Evolutionary conservation across 2,329 filamentous ascomycete genomes (phyloP).

Genomic region (Akanthomyces uredinophilus): DNA sequence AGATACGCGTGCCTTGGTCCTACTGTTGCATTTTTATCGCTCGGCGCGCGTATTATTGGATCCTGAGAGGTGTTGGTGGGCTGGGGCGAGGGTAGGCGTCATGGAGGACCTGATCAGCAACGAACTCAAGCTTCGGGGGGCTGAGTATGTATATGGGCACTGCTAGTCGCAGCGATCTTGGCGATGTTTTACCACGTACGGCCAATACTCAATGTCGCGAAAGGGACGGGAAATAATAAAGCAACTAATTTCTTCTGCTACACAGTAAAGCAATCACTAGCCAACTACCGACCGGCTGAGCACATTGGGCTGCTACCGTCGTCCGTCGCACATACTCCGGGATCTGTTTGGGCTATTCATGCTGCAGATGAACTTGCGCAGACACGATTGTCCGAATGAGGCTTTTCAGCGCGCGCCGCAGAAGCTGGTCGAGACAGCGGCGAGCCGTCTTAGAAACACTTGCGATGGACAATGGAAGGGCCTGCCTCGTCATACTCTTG

Average conservation of each 20-base stretch:
- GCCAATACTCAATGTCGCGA: not conserved
- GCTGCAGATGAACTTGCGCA: not conserved
- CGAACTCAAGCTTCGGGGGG: not conserved
- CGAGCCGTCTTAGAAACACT: slow-evolving; percentile 91
- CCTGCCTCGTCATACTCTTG: slow-evolving; percentile 99
- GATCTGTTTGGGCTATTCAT: not conserved
- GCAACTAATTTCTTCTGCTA: not conserved
- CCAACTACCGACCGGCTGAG: not conserved
- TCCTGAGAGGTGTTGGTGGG: slow-evolving; percentile 23
- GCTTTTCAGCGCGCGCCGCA: not conserved
- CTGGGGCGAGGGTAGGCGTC: not conserved
- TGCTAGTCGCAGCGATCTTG: not conserved
- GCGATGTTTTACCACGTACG: not conserved
- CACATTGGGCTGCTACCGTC: not conserved
- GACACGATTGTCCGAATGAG: too few relatives aligned
- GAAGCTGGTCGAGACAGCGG: not conserved
- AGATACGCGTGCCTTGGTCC: slow-evolving; percentile 24
- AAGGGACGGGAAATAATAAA: not conserved
- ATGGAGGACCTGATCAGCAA: not conserved
- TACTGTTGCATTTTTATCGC: slow-evolving; percentile 25
- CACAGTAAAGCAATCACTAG: not conserved
- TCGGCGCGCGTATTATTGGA: slow-evolving; percentile 20
- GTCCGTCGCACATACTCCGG: not conserved
- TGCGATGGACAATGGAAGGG: slow-evolving; percentile 98
- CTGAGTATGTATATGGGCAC: not conserved